Evolutionary conservation across 2,329 filamentous ascomycete species (phyloP).

Genomic region (Talaromyces sp.): DNA sequence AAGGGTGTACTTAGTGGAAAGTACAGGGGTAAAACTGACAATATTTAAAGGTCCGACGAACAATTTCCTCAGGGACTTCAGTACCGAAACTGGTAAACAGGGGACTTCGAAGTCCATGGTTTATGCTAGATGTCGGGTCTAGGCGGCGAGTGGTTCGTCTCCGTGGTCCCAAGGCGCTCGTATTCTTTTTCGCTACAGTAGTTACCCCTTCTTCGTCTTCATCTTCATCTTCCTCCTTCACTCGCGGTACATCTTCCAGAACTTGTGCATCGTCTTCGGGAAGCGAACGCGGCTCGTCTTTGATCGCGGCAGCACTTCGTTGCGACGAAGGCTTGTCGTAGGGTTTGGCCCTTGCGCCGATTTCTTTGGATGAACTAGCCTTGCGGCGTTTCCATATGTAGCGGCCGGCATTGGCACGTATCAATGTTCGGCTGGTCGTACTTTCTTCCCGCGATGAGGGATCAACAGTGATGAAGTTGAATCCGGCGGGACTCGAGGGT

Average conservation of each 20-base stretch:
- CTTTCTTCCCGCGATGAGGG: conserved; percentile 10
- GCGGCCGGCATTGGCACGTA: conserved; percentile 21
- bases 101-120: conserved; percentile 7
- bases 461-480: conserved; percentile 13
- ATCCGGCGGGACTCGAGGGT: neutral
- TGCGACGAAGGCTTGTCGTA: conserved; percentile 3
- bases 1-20: neutral
- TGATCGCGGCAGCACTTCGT: neutral
- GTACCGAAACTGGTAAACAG: conserved; percentile 9
- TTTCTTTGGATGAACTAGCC: conserved; percentile 3
- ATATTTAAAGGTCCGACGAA: conserved; percentile 10
- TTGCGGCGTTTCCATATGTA: conserved; percentile 20
- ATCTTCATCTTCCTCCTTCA: neutral
- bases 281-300: neutral
- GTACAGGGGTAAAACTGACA: neutral
- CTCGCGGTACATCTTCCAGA: neutral
- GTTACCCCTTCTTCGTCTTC: neutral
- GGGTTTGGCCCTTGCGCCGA: conserved; percentile 3
- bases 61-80: conserved; percentile 7
- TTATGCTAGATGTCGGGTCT: neutral
- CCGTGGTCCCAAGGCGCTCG: neutral
- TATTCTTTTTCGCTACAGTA: neutral
- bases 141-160: neutral
- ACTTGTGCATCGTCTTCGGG: neutral
- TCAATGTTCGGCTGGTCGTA: conserved; percentile 15